A percentile compares a stretch with the other conserved stretches of the same genome.
Conservation (phyloP, 2,329 filamentous ascomycete genomes). For the Mycosphaerella arachidis region DNA sequence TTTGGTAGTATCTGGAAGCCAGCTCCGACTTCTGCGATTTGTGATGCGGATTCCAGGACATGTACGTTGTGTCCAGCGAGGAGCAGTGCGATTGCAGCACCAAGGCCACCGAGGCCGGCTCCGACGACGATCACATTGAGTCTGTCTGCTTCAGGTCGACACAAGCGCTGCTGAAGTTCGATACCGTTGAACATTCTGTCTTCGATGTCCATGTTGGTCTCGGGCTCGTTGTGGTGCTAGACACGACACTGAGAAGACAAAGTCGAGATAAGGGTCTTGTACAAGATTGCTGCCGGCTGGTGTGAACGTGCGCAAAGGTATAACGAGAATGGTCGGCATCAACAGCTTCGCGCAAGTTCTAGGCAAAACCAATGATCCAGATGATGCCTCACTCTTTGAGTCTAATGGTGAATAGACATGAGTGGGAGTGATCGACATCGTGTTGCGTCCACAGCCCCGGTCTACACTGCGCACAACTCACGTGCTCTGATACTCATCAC, state of each 20-base stretch:
- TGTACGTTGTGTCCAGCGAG: constrained; percentile 46
- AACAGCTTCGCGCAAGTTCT: too few species aligned
- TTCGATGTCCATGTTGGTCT: not conserved
- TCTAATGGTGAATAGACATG: not conserved
- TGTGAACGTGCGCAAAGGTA: too few species aligned
- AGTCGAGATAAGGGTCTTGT: too few species aligned
- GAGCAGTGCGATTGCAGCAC: constrained; percentile 45
- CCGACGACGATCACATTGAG: constrained; percentile 45
- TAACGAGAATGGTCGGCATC: too few species aligned
- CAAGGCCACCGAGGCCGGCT: constrained; percentile 54
- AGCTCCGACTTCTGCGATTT: constrained; percentile 49
- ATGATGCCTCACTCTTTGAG: too few species aligned
- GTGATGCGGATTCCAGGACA: constrained; percentile 46
- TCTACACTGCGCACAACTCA: too few species aligned
- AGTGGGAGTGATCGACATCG: not conserved
- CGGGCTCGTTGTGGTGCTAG: not conserved
- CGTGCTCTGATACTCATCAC: too few species aligned
- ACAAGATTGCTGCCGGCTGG: too few species aligned
- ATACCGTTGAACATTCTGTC: not conserved
- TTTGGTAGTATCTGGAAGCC: constrained; percentile 51
- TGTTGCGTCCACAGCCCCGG: not conserved
- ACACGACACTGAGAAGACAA: not conserved
- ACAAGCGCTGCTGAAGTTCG: not conserved
- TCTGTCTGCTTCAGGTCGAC: not conserved
- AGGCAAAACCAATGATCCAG: not conserved